Base-by-base conservation (phyloP, 306 rosid species). In the Cucumis hystrix region DNA sequence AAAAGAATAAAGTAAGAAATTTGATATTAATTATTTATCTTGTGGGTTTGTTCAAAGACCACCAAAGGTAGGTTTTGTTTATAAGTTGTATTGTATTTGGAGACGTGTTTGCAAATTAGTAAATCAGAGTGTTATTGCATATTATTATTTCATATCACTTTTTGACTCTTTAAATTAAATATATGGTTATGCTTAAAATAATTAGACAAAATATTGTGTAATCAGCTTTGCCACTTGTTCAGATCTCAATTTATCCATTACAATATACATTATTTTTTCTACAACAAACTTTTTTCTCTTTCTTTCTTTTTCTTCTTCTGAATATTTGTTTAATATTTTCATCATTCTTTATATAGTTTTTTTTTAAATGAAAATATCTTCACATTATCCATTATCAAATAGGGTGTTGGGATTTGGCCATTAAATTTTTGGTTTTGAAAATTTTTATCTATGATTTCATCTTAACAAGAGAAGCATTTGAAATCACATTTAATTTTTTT, bases 61-160 rank as follows among this genome's bases (percentile, higher is more conserved):
- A 57, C 12, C 0, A 20, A 57, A 57, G 62, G 6, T 18, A n/a
- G 58, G 10, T 70, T 63, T 63, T 72, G 68, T 64, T 47, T 55
- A 33, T 33, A 3, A 57, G 47, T 61, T 59, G 16, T 51, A 55
- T 61, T 59, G 16, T 51, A 55, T 61, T 16, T 39, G 84, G 66
- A 47, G 35, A 65, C 68, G 78, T 80, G 84, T 74, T 82, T 56
- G 64, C 75, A 58, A 56, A 72, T 56, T 57, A 76, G 71, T 68
- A 74, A 80, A 69, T 74, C 77, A 77, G 18, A 16, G 13, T 30
- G 41, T 25, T 52, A 55, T 55, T 60, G 39, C 41, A 28, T 14
- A 28, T 13, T 52, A 52, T 52, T 47, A 47, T 47, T 33, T 59
- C 64, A 11, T 59, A 10, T 21, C 64, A 59, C 64, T 59, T 59